Evolutionary conservation across 2,329 filamentous ascomycete species (phyloP).

Genomic region (Claviceps spartinae): DNA sequence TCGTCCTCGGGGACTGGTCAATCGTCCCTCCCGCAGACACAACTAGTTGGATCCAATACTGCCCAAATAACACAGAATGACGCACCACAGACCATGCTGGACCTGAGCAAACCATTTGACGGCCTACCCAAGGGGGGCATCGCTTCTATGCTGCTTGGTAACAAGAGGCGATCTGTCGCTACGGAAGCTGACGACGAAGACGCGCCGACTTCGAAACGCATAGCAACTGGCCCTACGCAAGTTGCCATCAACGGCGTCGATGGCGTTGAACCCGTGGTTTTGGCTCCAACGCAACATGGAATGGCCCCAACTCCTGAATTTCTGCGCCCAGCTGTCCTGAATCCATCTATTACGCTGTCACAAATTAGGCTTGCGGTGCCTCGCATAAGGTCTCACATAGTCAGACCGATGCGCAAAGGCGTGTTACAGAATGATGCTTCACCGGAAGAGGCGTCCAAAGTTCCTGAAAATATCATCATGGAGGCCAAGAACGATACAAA

Average conservation of each 20-base stretch:
- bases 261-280: slow-evolving; percentile 62
- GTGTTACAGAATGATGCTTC: slow-evolving; percentile 38
- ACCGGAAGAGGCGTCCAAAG: slow-evolving; percentile 47
- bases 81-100: slow-evolving; percentile 67
- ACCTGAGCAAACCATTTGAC: slow-evolving; percentile 88
- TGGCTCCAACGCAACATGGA: slow-evolving; percentile 44
- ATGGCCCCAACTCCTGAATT: slow-evolving; percentile 65
- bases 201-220: slow-evolving; percentile 30
- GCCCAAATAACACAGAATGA: slow-evolving; percentile 52
- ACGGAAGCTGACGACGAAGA: slow-evolving; percentile 63
- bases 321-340: slow-evolving; percentile 75
- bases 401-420: slow-evolving; percentile 64
- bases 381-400: slow-evolving; percentile 68
- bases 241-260: slow-evolving; percentile 66
- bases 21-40: slow-evolving; percentile 78
- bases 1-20: slow-evolving; percentile 78
- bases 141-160: slow-evolving; percentile 73
- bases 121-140: slow-evolving; percentile 84
- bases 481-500: slow-evolving; percentile 76
- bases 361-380: slow-evolving; percentile 81
- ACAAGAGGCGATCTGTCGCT: slow-evolving; percentile 71
- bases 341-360: slow-evolving; percentile 66
- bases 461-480: slow-evolving; percentile 59
- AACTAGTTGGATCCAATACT: slow-evolving; percentile 65
- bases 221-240: slow-evolving; percentile 53